These are phyloP conservation scores for Madurella mycetomatis DNA, from an alignment of 2,329 filamentous ascomycete genomes.

Conservation along the genomic window DNA sequence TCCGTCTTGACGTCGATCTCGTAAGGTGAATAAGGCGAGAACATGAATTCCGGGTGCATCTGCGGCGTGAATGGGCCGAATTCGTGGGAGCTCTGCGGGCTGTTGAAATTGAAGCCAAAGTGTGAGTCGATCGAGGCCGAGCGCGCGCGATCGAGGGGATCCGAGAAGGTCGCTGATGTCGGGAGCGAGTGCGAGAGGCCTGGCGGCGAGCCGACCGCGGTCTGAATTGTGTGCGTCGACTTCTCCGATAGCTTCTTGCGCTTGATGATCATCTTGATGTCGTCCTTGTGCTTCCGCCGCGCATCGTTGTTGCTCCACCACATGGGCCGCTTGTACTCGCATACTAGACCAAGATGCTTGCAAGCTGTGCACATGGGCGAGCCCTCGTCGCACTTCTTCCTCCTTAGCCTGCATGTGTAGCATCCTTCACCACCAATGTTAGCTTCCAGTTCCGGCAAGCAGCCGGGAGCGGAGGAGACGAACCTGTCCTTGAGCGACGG, in stretches of 20 bases:
- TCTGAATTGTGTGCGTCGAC: conserved; percentile 54
- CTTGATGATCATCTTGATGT: conserved; percentile 97
- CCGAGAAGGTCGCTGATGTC: conserved; percentile 75
- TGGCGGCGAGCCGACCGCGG: conserved; percentile 63
- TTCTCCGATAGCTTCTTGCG: conserved; percentile 92
- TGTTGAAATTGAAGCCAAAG: conserved; percentile 72
- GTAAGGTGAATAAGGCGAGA: conserved; percentile 66
- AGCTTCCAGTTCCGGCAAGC: conserved; percentile 26
- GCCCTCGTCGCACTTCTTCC: conserved; percentile 67
- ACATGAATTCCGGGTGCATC: conserved; percentile 59
- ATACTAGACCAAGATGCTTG: conserved; percentile 73
- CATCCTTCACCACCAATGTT: conserved; percentile 46
- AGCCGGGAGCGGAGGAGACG: conserved; percentile 36
- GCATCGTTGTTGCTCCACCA: conserved; percentile 97
- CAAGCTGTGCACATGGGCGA: conserved; percentile 60
- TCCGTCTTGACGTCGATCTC: conserved; percentile 97
- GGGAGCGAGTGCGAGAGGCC: conserved; percentile 77
- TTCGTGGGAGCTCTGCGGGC: conserved; percentile 48
- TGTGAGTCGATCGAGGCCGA: conserved; percentile 79
- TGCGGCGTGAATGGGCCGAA: conserved; percentile 59
- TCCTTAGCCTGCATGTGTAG: conserved; percentile 63
- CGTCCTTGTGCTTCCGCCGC: conserved; percentile 81
- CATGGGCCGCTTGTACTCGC: conserved; percentile 93
- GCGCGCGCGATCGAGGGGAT: conserved; percentile 66
- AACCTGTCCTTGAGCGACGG: conserved; percentile 90